Conservation (phyloP, 2,329 filamentous ascomycete species). For the Aspergillus aculeatus region DNA sequence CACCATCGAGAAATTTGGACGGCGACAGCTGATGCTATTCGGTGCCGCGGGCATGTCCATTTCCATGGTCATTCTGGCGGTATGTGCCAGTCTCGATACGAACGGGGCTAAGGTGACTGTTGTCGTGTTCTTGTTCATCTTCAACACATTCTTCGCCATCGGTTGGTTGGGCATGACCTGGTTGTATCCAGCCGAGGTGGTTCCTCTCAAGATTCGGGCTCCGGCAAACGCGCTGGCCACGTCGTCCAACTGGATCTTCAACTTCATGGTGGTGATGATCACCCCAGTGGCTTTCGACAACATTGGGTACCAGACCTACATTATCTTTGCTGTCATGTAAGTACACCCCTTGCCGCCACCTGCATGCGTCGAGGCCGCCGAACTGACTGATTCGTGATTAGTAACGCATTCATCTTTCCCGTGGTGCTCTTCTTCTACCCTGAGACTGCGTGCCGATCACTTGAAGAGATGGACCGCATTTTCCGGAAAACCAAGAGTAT, state of each 20-base stretch:
- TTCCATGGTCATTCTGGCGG: conserved; percentile 62
- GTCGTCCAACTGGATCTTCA: conserved; percentile 60
- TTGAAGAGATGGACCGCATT: conserved; percentile 70
- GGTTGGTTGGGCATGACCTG: conserved; percentile 65
- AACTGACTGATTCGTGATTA: conserved; percentile 21
- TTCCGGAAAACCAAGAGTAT: conserved; percentile 56
- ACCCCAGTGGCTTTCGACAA: conserved; percentile 60
- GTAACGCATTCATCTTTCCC: conserved; percentile 56
- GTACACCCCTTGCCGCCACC: conserved; percentile 12
- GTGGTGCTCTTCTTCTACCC: conserved; percentile 62
- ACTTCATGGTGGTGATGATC: conserved; percentile 67
- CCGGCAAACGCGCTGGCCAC: conserved; percentile 65
- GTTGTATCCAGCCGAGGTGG: conserved; percentile 51
- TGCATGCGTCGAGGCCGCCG: not conserved
- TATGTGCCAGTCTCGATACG: conserved; percentile 26
- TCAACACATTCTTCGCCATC: conserved; percentile 66
- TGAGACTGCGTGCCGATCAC: conserved; percentile 57
- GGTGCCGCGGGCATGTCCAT: conserved; percentile 63
- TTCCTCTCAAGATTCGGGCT: conserved; percentile 58
- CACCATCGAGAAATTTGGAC: conserved; percentile 51
- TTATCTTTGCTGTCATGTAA: conserved; percentile 56
- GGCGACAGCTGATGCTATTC: conserved; percentile 70
- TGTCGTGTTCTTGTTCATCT: conserved; percentile 56
- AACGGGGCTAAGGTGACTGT: conserved; percentile 27
- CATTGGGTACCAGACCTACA: conserved; percentile 56